Conservation (phyloP, 768 basidiomycete genomes). For the Xanthoconium purpureum region DNA sequence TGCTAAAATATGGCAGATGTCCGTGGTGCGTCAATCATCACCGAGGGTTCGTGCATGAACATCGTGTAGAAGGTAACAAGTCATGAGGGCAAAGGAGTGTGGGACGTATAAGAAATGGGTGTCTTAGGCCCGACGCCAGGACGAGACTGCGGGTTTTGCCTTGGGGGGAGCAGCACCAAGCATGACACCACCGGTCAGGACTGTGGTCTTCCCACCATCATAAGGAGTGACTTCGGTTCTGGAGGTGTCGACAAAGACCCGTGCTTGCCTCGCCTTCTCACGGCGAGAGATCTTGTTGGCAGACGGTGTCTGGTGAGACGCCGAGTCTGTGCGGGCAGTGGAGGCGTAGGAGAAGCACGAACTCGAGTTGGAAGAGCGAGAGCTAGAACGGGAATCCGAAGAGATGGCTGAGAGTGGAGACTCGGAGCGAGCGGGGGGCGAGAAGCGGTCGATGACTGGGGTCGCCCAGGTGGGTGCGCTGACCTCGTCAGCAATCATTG, state of each 20-base stretch:
- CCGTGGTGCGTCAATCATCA: constrained; percentile 29
- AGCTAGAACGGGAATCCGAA: constrained; percentile 48
- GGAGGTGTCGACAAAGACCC: constrained; percentile 69
- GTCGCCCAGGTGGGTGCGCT: constrained; percentile 67
- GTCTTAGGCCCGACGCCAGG: constrained; percentile 59
- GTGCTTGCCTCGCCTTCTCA: constrained; percentile 64
- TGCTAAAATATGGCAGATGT: constrained; percentile 33
- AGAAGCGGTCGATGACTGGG: constrained; percentile 61
- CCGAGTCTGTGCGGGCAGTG: constrained; percentile 53
- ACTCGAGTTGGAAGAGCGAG: constrained; percentile 68
- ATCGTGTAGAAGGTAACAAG: constrained; percentile 19
- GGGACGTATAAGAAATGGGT: constrained; percentile 4
- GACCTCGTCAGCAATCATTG: constrained; percentile 70
- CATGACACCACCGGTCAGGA: constrained; percentile 86
- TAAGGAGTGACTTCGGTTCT: constrained; percentile 83
- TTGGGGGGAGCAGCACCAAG: constrained; percentile 53
- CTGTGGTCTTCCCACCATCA: constrained; percentile 85
- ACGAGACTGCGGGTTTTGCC: constrained; percentile 33
- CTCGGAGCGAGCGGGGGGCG: constrained; percentile 46
- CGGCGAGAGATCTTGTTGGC: constrained; percentile 59
- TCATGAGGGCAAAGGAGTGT: constrained; percentile 28
- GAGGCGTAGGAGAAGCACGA: constrained; percentile 68
- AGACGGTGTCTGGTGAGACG: constrained; percentile 39
- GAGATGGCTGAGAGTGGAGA: constrained; percentile 61
- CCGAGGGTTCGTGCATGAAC: constrained; percentile 23